phyloP scores from a whole-genome alignment of 345 rosid genomes.

The Gossypium thurberi region DNA sequence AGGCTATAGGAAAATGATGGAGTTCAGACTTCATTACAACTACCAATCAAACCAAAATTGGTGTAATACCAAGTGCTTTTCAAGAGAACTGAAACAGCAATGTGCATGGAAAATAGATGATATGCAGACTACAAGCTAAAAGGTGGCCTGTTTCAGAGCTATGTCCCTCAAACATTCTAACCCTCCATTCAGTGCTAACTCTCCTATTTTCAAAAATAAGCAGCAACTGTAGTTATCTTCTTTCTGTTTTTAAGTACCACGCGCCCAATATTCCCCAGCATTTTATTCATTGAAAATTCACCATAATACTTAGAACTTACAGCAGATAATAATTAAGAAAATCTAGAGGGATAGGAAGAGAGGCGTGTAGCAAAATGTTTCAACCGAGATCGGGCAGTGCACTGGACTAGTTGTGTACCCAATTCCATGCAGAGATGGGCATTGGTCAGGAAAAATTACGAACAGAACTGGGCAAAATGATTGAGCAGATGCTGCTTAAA shows the following conservation, averaged over 20 bases:
- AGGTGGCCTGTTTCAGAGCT: not conserved
- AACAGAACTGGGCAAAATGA: not conserved
- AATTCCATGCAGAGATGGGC: not conserved
- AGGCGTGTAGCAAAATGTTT: not conserved
- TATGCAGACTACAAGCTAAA: not conserved
- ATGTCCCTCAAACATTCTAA: not conserved
- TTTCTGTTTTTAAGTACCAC: not conserved
- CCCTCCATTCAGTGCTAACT: not conserved
- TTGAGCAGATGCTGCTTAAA: not conserved
- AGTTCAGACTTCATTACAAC: slow-evolving; percentile 1
- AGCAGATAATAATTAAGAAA: not conserved
- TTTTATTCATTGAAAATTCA: not conserved
- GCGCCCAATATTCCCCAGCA: not conserved
- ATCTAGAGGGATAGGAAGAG: not conserved
- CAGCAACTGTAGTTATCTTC: not conserved
- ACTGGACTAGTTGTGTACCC: not conserved
- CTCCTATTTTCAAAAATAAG: not conserved
- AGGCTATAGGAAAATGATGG: not conserved
- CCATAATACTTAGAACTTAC: not conserved
- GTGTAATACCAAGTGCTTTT: not conserved
- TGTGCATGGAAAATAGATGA: not conserved
- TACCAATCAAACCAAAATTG: not conserved
- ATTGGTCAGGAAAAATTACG: not conserved
- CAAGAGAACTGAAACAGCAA: not conserved
- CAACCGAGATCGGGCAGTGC: not conserved